Evolutionary conservation across 2,329 filamentous ascomycete species (phyloP), one percentile per base, ranked within the genome.

Genomic region (Fusarium cicatricum): DNA sequence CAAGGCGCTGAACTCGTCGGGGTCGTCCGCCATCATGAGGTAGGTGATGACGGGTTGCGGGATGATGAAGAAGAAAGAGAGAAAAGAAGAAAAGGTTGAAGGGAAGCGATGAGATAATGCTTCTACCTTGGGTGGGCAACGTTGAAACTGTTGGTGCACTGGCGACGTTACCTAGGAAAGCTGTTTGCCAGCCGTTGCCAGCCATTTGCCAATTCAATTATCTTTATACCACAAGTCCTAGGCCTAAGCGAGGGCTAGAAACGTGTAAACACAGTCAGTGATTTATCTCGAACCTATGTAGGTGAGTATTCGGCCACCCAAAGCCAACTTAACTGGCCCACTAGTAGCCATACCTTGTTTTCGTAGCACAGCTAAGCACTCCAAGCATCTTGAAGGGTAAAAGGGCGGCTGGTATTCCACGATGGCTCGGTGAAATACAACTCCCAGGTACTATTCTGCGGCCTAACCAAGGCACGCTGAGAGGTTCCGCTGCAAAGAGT

Each of bases 371-470:
- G 4, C 7, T 26, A 26, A 7, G 23, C 23, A 26, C 9, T 10
- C 23, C 6, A 26, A 10, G 23, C 5, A 26, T 26, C 23, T 26
- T 26, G 23, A 3, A 12, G n/a, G 14, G 32, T 31, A 44, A 54
- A 49, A 23, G 12, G 11, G 2, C 10, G n/a, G 5, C 2, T 16
- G 4, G 2, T 15, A 9, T 15, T 50, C 16, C 48, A 61, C 2
- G 12, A 36, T 10, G 29, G n/a, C 8, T 61, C 58, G 3, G 14
- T 51, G 3, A 62, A n/a, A 9, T 29, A 62, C 3, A 26, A n/a
- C 14, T 6, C 39, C 53, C 54, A 55, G 8, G 36, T 62, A 5
- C 33, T 16, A 7, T 55, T 62, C 14, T 28, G 28, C 11, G 58
- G 40, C 2, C 2, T 37, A 2, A 36, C 34, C 37, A 37, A 46